Base-by-base conservation (phyloP, 257 asterid genomes). In the Solanum medicagineum region DNA sequence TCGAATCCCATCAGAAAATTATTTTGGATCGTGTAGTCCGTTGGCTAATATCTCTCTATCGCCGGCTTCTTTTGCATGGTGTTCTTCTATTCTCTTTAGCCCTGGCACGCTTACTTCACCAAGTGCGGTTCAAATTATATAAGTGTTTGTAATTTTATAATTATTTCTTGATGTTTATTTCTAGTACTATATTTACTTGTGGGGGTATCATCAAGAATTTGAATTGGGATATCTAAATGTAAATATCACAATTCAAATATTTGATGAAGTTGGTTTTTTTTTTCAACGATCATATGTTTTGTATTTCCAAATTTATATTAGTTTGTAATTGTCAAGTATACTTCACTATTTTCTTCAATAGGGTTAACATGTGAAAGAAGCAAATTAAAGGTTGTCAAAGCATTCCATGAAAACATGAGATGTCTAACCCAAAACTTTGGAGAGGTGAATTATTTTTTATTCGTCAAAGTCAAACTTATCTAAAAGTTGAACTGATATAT, bases 41-140 rank as follows among this genome's bases (percentile, higher is more conserved):
- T 51, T 88, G 1, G 94, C 93, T 84, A 59, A 42, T 82, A 88
- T 91, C 63, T 83, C 87, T 80, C 85, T 92, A 88, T 92, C 98
- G 0, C 98, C 98, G 1, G 86, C 98, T 1, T 88, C 93, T 7
- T 82, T 91, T 70, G 90, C 91, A 4, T 95, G 97, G 98, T 92
- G 92, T 82, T 92, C 96, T 2, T 92, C 97, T 10, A 84, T 93
- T 65, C 90, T 94, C 9, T 83, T 91, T 32, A 94, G 96, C 59
- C 97, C 98, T 0, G 81, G 88, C 47, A 88, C 91, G 5, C 89
- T 90, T 32, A 83, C 92, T 10, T 53, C 90, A 60, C 86, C 88
- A 13, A 87, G 84, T 16, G 14, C 59, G 4, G 47, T 82, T 62
- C 83, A 77, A 51, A 16, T 51, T 8, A 77, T 77, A 15, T 77